Percentiles rank a stretch among this genome's conserved stretches.
phyloP scores from a whole-genome alignment of 2,329 filamentous ascomycete genomes.

The Akanthomyces muscarius region DNA sequence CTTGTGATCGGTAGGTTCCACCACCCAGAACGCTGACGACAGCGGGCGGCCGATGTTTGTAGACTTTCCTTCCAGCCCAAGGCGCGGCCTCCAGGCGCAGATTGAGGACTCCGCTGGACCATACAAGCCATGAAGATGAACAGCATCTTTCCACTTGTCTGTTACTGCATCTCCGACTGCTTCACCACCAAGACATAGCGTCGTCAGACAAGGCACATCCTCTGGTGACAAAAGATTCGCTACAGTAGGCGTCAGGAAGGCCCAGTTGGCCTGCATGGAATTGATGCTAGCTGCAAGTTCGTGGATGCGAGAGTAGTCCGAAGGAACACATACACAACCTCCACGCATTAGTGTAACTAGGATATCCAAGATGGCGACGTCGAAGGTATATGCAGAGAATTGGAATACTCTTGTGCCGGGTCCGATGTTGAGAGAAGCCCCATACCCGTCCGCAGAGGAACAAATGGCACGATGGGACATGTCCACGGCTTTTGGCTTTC shows the following conservation, averaged over 20 bases:
- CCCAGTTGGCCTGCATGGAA: background rate
- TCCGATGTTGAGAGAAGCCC: background rate
- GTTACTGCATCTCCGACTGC: constrained; percentile 12
- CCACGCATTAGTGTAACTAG: background rate
- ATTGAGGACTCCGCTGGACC: constrained; percentile 3
- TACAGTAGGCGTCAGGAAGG: background rate
- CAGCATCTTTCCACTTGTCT: constrained; percentile 10
- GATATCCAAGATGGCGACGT: constrained; percentile 4
- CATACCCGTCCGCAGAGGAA: background rate
- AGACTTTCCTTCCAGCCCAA: background rate
- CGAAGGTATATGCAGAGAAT: constrained; percentile 20
- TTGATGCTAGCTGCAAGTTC: background rate
- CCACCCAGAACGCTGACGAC: background rate
- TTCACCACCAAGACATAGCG: constrained; percentile 20
- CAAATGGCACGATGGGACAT: background rate
- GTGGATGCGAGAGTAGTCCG: background rate
- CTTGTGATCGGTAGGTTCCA: background rate
- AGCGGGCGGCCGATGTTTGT: constrained; percentile 8
- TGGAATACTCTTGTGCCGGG: constrained; percentile 15
- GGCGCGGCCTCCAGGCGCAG: background rate
- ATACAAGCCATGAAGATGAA: constrained; percentile 6
- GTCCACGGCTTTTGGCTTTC: background rate
- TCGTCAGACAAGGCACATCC: background rate
- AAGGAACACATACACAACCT: constrained; percentile 2
- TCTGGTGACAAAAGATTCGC: background rate